Conservation (phyloP, 495 filamentous ascomycete genomes). For the Usnea hakonensis region DNA sequence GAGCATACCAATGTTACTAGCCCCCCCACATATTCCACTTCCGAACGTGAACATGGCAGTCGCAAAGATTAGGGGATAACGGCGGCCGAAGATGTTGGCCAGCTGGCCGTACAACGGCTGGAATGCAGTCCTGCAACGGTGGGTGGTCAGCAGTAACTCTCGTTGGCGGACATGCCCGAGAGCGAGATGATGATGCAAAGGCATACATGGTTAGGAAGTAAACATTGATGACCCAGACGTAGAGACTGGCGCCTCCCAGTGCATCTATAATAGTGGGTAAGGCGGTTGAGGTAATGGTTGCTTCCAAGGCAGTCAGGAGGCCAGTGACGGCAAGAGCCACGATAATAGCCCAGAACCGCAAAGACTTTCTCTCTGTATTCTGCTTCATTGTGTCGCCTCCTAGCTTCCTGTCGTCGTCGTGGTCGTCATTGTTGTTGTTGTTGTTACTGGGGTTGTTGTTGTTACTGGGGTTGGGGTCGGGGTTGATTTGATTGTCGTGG, state of each 20-base stretch:
- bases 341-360: no score
- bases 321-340: not conserved
- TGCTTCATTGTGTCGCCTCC: no score
- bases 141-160: no score
- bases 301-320: not conserved
- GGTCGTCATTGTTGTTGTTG: no score
- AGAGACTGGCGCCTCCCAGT: not conserved
- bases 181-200: no score
- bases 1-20: constrained; percentile 32
- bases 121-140: constrained; percentile 6
- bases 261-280: not conserved
- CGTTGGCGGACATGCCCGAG: no score
- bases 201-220: not conserved
- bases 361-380: no score
- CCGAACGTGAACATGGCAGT: constrained; percentile 40
- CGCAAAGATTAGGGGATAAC: constrained; percentile 35
- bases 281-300: not conserved
- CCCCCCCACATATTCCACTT: constrained; percentile 35
- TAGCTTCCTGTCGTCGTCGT: no score
- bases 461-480: no score
- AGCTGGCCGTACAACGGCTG: constrained; percentile 37
- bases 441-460: no score
- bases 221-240: not conserved
- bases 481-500: no score
- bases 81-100: constrained; percentile 46